Evolutionary conservation across 2,329 filamentous ascomycete species (phyloP).

Genomic region (Aulographum hederae): DNA sequence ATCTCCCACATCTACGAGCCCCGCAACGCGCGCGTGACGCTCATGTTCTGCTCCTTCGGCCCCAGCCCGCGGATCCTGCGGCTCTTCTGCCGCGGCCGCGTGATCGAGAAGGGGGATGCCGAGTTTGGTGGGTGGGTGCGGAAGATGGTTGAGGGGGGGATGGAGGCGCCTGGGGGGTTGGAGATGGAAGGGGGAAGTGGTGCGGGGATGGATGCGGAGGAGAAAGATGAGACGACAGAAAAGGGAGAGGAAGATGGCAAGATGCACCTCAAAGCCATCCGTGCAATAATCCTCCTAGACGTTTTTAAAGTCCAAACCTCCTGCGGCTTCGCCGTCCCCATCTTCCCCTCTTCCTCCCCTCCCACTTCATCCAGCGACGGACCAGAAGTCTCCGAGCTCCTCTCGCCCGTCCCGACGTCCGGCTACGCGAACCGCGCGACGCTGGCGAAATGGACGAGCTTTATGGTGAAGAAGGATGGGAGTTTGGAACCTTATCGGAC

Average conservation of each 20-base stretch:
- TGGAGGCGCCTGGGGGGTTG: slow-evolving; percentile 10
- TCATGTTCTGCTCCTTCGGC: slow-evolving; percentile 56
- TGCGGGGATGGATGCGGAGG: slow-evolving; percentile 5
- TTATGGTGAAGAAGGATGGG: slow-evolving; percentile 29
- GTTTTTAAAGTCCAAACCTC: slow-evolving; percentile 49
- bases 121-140: slow-evolving; percentile 16
- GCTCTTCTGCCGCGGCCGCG: slow-evolving; percentile 38
- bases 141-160: slow-evolving; percentile 24
- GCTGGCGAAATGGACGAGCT: slow-evolving; percentile 32
- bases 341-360: too few species aligned
- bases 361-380: slow-evolving; percentile 8
- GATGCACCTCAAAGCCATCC: slow-evolving; percentile 24
- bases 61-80: slow-evolving; percentile 41
- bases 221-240: too few species aligned
- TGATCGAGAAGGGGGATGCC: slow-evolving; percentile 39
- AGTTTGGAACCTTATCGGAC: slow-evolving; percentile 39
- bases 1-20: slow-evolving; percentile 58
- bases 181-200: slow-evolving; percentile 9
- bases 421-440: slow-evolving; percentile 29
- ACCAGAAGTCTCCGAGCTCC: slow-evolving; percentile 12
- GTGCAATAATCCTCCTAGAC: slow-evolving; percentile 42
- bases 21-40: slow-evolving; percentile 56
- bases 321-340: slow-evolving; percentile 47
- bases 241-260: neutral
- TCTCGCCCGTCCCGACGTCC: slow-evolving; percentile 16